Evolutionary conservation across 2,329 filamentous ascomycete genomes (phyloP), one percentile per base, ranked within the genome.

Genomic region (Fusarium sp.): DNA sequence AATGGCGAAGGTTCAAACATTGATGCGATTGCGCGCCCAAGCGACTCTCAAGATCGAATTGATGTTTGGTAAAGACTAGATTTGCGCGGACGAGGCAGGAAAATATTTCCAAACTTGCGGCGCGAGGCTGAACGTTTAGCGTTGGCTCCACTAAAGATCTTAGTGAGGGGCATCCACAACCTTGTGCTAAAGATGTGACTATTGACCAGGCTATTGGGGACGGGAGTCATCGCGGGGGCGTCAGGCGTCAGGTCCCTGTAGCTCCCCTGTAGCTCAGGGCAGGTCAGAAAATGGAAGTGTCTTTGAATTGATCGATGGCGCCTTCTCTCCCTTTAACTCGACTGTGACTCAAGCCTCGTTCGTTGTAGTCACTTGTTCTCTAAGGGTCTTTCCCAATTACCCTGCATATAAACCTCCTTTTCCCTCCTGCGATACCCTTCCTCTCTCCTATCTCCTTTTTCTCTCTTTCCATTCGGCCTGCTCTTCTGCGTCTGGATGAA

Each of bases 1-100:
- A 99, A 98, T 0, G 94, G 91, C 11, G 94, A 97, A 3, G 78
- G 73, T 15, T 69, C 71, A n/a, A 74, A 66, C 82, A 83, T 83
- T 53, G 40, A 68, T 37, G 61, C 59, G 50, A 59, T 39, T 60
- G 60, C 54, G 43, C 50, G 53, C 51, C 37, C 24, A 11, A 14
- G 48, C 48, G 63, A 48, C 32, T 51, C 26, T 54, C 30, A 20
- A 15, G 26, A 40, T 39, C 35, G 44, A 28, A n/a, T 40, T 40
- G 30, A 24, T 47, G 55, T 20, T 54, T 48, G n/a, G 40, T 28
- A 44, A 37, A 39, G 58, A n/a, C n/a, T 43, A 33, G 37, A 46
- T 54, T 57, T 65, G 30, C 28, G 33, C 43, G 14, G 62, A 60
- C 45, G 30, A 71, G 55, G 52, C 48, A 65, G 47, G 53, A 70